Percentiles rank a stretch among this genome's conserved stretches.
Conservation (phyloP, 2,329 filamentous ascomycete genomes). For the Colletotrichum paranaense region DNA sequence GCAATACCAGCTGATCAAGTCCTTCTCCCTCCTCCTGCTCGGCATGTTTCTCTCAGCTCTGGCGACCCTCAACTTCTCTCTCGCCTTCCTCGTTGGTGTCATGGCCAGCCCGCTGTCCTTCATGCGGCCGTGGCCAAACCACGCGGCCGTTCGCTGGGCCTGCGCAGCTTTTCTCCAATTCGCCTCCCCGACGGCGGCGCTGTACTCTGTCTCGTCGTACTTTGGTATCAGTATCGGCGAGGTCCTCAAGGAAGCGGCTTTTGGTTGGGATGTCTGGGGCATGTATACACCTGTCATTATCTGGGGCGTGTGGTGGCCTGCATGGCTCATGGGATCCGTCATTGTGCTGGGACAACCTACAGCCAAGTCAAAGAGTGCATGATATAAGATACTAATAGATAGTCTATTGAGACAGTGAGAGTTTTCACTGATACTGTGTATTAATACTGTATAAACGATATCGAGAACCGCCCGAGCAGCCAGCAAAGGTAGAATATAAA, state of each 20-base stretch:
- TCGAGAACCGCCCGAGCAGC: no score
- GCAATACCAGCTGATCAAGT: conserved; percentile 84
- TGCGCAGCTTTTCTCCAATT: conserved; percentile 66
- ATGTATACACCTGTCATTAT: conserved; percentile 90
- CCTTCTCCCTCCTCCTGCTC: conserved; percentile 90
- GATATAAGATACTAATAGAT: neutral
- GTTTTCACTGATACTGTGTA: no score
- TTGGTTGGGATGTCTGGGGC: conserved; percentile 90
- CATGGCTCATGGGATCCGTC: conserved; percentile 78
- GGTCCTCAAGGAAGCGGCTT: conserved; percentile 78
- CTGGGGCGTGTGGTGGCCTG: conserved; percentile 97
- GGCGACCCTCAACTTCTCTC: conserved; percentile 94
- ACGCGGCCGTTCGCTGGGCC: conserved; percentile 51
- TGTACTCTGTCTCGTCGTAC: conserved; percentile 57
- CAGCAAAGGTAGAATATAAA: no score
- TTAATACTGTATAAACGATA: no score
- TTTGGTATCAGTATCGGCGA: conserved; percentile 58
- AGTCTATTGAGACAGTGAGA: no score
- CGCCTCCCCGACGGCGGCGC: conserved; percentile 71
- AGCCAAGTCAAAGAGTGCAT: neutral
- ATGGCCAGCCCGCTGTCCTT: conserved; percentile 85
- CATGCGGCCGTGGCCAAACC: conserved; percentile 60
- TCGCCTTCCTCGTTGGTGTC: conserved; percentile 86
- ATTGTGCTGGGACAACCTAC: conserved; percentile 58
- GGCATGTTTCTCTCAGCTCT: conserved; percentile 93